These are phyloP conservation scores for Colletotrichum sp. DNA, from an alignment of 2,329 filamentous ascomycete genomes.

Conservation along the genomic window DNA sequence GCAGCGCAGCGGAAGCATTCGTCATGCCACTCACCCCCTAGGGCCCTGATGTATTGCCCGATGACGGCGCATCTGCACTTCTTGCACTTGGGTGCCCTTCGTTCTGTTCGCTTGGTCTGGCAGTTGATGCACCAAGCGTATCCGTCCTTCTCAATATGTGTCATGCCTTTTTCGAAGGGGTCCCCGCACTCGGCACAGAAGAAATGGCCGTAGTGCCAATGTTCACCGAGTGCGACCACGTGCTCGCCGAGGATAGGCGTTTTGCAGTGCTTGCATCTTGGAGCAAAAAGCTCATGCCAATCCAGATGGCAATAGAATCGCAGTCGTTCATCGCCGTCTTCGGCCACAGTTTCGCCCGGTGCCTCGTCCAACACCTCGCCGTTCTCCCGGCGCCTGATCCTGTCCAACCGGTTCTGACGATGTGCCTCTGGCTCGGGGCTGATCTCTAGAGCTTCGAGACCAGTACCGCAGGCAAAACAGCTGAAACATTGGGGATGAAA, in stretches of 20 bases:
- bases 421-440: conserved; percentile 85
- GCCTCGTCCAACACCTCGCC: conserved; percentile 67
- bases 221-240: conserved; percentile 88
- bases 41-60: conserved; percentile 86
- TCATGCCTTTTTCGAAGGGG: conserved; percentile 78
- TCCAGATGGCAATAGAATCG: conserved; percentile 99
- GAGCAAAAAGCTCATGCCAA: conserved; percentile 93
- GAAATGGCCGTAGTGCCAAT: conserved; percentile 98
- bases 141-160: conserved; percentile 90
- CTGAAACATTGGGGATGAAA: conserved; percentile 95
- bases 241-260: conserved; percentile 97
- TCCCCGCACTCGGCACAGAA: conserved; percentile 99
- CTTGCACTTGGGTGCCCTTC: conserved; percentile 85
- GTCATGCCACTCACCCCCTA: conserved; percentile 93
- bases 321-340: conserved; percentile 75
- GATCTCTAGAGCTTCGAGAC: conserved; percentile 94
- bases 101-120: conserved; percentile 89
- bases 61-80: conserved; percentile 85
- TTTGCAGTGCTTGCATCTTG: conserved; percentile 93
- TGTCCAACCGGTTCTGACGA: conserved; percentile 73
- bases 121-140: conserved; percentile 97
- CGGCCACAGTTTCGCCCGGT: conserved; percentile 67
- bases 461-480: conserved; percentile 85
- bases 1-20: conserved; percentile 83
- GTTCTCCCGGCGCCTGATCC: conserved; percentile 67